Evolutionary conservation across 495 filamentous ascomycete genomes (phyloP), one percentile per base, ranked within the genome.

Genomic region (Penicillium canariense): DNA sequence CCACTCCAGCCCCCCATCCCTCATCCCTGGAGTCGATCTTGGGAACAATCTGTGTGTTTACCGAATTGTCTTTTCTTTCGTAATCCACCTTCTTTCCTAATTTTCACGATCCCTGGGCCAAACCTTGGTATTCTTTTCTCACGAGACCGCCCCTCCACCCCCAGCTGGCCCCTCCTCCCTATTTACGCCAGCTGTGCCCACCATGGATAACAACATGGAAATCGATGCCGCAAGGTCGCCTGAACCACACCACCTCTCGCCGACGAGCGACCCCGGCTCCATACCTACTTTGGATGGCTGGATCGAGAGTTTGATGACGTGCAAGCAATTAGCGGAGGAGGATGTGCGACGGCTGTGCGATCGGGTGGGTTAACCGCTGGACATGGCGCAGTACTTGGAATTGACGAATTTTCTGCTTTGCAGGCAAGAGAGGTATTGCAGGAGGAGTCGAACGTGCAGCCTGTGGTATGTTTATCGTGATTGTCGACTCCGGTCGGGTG

Each of bases 141-240:
- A 75, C 72, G 69, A 75, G 72, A 75, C 69, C 73, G 59, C 65
- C 70, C 70, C 68, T 68, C 62, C 61, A n/a, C 61, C 54, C 43
- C 60, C 67, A 65, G 60, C 60, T 68, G 62, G 61, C 69, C 66
- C 68, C 63, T 71, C 66, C 59, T 67, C 58, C 45, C 54, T 60
- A 27, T 58, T 60, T 40, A 50, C 56, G 48, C 49, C 59, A 63
- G 54, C 61, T 60, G 62, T 60, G 56, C 58, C 58, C 60, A 56
- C 60, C 52, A 96, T 96, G 92, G 94, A 98, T 76, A 96, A 91
- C 66, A 96, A 95, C 73, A 98, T 98, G 94, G 94, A 98, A 71
- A 91, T 96, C 59, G 79, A 82, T 63, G 70, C 78, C 43, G 88
- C 88, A 65, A 88, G 91, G 69, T 82, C 86, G 59, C 89, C 91